Evolutionary conservation across 768 basidiomycete genomes (phyloP).

Genomic region (Suillus subalutaceus): DNA sequence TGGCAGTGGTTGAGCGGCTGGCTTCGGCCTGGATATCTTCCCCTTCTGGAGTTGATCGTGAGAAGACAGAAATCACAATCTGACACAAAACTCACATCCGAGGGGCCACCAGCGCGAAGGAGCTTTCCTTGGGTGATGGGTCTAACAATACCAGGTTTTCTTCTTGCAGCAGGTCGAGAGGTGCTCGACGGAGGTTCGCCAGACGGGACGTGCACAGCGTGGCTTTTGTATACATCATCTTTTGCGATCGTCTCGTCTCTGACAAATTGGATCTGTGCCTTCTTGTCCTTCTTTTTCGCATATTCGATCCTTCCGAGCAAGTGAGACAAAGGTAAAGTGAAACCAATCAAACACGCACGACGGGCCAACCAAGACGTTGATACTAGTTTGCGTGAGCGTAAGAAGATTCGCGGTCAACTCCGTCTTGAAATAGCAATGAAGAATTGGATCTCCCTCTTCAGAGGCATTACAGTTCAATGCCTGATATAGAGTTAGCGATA

Average conservation of each 20-base stretch:
- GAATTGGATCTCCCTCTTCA: constrained; percentile 94
- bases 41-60: constrained; percentile 44
- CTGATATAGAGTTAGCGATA: constrained; percentile 42
- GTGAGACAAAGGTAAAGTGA: constrained; percentile 16
- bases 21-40: constrained; percentile 41
- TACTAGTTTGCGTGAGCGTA: constrained; percentile 75
- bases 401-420: constrained; percentile 85
- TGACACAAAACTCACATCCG: constrained; percentile 43
- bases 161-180: constrained; percentile 82
- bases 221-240: constrained; percentile 92
- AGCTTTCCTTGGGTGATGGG: constrained; percentile 88
- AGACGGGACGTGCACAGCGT: constrained; percentile 82
- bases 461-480: constrained; percentile 74
- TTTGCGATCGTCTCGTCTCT: constrained; percentile 85
- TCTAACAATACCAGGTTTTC: constrained; percentile 83
- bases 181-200: constrained; percentile 84
- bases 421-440: constrained; percentile 94
- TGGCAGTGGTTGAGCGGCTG: constrained; percentile 56
- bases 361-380: constrained; percentile 73
- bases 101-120: constrained; percentile 75
- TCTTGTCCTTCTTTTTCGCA: constrained; percentile 97
- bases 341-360: constrained; percentile 54
- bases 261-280: constrained; percentile 79
- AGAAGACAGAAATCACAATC: constrained; percentile 10
- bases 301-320: constrained; percentile 73